Conservation (phyloP, 306 rosid species). For the Aeschynomene evenia region DNA sequence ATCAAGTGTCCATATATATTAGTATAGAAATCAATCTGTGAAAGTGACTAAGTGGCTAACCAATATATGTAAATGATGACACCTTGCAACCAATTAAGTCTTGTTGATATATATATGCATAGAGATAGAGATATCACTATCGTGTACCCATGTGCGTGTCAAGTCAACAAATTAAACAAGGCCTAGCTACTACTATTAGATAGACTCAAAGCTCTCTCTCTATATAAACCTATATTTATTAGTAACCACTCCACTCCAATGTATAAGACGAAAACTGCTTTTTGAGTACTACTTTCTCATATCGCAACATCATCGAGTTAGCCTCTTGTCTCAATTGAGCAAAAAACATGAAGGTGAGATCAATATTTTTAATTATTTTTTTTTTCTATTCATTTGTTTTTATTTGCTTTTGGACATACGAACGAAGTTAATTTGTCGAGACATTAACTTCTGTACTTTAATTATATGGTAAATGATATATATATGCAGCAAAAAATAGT, state of each 20-base stretch:
- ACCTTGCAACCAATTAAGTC: too few relatives aligned
- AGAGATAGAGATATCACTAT: too few relatives aligned
- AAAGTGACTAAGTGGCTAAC: background rate
- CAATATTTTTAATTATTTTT: background rate
- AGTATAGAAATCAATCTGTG: too few relatives aligned
- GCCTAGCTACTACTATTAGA: too few relatives aligned
- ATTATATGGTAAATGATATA: background rate
- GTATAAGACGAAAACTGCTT: background rate
- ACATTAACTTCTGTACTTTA: background rate
- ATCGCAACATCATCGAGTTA: background rate
- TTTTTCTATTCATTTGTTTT: background rate
- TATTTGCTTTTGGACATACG: background rate
- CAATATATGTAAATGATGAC: background rate
- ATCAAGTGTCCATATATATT: background rate
- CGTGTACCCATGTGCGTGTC: background rate
- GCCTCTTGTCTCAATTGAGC: background rate
- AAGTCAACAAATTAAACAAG: background rate
- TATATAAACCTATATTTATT: background rate
- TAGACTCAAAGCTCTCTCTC: background rate
- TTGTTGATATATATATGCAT: too few relatives aligned
- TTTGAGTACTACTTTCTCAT: too few relatives aligned
- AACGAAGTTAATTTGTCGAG: background rate
- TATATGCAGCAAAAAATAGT: constrained; percentile 40
- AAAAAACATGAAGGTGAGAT: background rate
- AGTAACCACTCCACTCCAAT: background rate